A percentile compares a stretch with the other conserved stretches of the same genome.
phyloP scores from a whole-genome alignment of 139 green algal genomes.

The Tetradesmus obliquus region DNA sequence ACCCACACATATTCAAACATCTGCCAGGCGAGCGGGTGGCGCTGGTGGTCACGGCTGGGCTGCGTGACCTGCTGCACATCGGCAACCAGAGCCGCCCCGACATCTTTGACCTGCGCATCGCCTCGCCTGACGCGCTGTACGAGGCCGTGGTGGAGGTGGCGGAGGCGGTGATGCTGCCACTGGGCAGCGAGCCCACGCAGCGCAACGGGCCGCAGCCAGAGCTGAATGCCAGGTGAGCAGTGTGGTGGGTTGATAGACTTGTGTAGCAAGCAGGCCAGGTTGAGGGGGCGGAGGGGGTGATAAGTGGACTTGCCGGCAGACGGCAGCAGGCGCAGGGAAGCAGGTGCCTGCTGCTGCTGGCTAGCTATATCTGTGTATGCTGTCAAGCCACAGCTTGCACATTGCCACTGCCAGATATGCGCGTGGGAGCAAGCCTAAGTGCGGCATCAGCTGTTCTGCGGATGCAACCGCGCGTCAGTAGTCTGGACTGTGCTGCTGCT shows the following conservation, averaged over 20 bases:
- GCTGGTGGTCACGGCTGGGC: conserved; percentile 88
- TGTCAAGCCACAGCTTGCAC: too few relatives aligned
- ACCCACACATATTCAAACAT: too few relatives aligned
- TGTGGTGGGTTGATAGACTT: neutral
- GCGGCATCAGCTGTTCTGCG: too few relatives aligned
- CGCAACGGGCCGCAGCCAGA: conserved; percentile 56
- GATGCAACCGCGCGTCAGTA: too few relatives aligned
- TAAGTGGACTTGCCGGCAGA: too few relatives aligned
- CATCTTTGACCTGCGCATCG: conserved; percentile 94
- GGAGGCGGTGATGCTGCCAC: conserved; percentile 86
- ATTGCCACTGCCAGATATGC: too few relatives aligned
- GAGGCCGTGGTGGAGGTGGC: conserved; percentile 90
- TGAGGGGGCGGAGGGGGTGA: neutral
- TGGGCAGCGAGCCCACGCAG: conserved; percentile 57
- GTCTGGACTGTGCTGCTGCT: neutral
- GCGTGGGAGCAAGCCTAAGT: too few relatives aligned
- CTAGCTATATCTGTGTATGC: too few relatives aligned
- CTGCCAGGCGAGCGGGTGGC: conserved; percentile 71
- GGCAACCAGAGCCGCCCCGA: conserved; percentile 91
- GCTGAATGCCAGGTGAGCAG: conserved; percentile 49
- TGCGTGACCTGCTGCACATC: conserved; percentile 95
- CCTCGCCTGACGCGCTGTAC: conserved; percentile 66
- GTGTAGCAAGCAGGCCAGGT: neutral
- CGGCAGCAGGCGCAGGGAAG: too few relatives aligned
- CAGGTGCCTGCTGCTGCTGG: too few relatives aligned